Percentiles rank a stretch among this genome's conserved stretches.
These are phyloP conservation scores for Fusarium haematococcum DNA, from an alignment of 2,329 filamentous ascomycete species.

Conservation along the genomic window DNA sequence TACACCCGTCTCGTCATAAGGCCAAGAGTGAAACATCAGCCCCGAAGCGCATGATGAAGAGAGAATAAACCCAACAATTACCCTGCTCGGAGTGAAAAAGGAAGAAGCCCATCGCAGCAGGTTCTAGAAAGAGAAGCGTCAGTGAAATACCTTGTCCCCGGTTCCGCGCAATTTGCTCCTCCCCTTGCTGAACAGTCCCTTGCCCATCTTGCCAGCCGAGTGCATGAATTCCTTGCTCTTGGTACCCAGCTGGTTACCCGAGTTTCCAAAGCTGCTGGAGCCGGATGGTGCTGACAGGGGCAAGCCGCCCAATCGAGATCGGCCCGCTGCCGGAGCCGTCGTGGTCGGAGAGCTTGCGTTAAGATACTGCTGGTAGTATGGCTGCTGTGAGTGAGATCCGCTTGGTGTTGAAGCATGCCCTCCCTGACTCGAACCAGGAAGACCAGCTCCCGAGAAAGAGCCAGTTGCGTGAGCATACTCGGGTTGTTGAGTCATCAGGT, in stretches of 20 bases:
- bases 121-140: conserved; percentile 55
- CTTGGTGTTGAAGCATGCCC: conserved; percentile 36
- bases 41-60: conserved; percentile 46
- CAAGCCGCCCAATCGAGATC: conserved; percentile 51
- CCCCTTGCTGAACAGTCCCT: conserved; percentile 91
- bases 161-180: conserved; percentile 82
- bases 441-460: conserved; percentile 43
- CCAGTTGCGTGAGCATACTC: conserved; percentile 59
- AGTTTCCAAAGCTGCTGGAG: conserved; percentile 62
- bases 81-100: conserved; percentile 40
- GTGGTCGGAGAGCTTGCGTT: conserved; percentile 55
- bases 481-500: conserved; percentile 58
- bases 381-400: conserved; percentile 53
- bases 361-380: conserved; percentile 68
- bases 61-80: conserved; percentile 46
- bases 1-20: conserved; percentile 52
- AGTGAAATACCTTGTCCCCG: conserved; percentile 90
- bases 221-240: conserved; percentile 93
- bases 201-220: conserved; percentile 87
- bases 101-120: conserved; percentile 45
- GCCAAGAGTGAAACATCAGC: conserved; percentile 47
- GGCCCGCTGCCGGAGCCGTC: conserved; percentile 46
- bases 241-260: conserved; percentile 75
- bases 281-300: conserved; percentile 55
- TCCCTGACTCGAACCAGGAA: conserved; percentile 28